Conservation (phyloP, 1,139 yeast species). For the Magnusiomyces paraingens region DNA sequence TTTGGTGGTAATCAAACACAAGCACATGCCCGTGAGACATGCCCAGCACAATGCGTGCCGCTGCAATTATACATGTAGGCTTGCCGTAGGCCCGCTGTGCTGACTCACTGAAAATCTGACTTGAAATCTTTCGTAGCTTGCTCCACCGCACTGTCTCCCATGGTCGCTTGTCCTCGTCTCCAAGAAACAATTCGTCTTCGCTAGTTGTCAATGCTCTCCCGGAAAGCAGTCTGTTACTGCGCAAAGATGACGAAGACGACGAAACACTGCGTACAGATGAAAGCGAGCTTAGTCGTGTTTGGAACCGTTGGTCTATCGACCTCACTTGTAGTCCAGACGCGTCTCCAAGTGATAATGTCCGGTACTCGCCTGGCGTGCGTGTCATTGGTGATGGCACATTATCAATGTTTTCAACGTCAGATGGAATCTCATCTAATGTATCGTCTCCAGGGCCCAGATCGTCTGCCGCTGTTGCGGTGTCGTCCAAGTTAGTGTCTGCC, state of each 20-base stretch:
- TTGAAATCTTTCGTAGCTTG: slow-evolving; percentile 39
- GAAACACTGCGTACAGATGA: slow-evolving; percentile 11
- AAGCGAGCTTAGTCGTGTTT: slow-evolving; percentile 26
- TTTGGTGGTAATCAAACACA: slow-evolving; percentile 60
- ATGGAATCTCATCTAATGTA: background rate
- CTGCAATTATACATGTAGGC: slow-evolving; percentile 43
- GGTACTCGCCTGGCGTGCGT: slow-evolving; percentile 11
- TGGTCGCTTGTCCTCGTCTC: slow-evolving; percentile 16
- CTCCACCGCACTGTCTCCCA: slow-evolving; percentile 40
- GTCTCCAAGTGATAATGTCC: background rate
- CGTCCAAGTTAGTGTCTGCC: no score
- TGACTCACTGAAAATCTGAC: slow-evolving; percentile 35
- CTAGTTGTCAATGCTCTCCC: background rate
- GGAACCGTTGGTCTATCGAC: slow-evolving; percentile 27
- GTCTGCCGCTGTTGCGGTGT: background rate
- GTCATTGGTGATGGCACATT: slow-evolving; percentile 10
- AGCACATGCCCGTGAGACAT: slow-evolving; percentile 54
- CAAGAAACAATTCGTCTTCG: slow-evolving; percentile 17
- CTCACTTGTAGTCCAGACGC: slow-evolving; percentile 14
- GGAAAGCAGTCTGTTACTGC: background rate
- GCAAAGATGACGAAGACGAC: background rate
- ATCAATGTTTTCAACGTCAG: slow-evolving; percentile 4
- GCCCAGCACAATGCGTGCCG: slow-evolving; percentile 53
- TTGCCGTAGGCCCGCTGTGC: slow-evolving; percentile 43
- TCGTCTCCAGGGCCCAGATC: background rate